These are phyloP conservation scores for Acanthamoeba royreba DNA, from an alignment of 208 protist genomes.

Conservation along the genomic window DNA sequence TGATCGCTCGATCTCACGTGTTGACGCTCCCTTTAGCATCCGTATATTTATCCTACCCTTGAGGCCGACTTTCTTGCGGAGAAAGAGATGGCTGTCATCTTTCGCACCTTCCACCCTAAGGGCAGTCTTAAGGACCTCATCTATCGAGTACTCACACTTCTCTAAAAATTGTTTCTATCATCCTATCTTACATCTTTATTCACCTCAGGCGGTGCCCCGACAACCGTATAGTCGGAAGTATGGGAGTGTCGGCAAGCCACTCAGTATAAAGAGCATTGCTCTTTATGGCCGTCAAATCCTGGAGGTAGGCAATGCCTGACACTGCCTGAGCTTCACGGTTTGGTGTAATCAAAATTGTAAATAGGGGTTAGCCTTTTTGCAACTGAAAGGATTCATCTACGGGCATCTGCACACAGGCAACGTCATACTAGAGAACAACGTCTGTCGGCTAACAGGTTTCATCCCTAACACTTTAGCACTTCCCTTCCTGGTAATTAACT, in stretches of 20 bases:
- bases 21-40: no score
- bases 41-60: slow-evolving; percentile 18
- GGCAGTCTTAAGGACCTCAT: slow-evolving; percentile 18
- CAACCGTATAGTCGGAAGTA: not conserved
- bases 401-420: slow-evolving; percentile 18
- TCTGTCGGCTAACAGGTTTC: not conserved
- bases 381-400: slow-evolving; percentile 5
- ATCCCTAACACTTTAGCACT: no score
- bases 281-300: slow-evolving; percentile 28
- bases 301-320: not conserved
- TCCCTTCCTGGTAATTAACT: no score
- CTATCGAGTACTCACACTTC: not conserved
- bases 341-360: not conserved
- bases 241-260: not conserved
- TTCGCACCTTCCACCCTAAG: not conserved
- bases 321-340: no score
- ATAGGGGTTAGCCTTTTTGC: not conserved
- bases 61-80: not conserved
- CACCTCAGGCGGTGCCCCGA: not conserved
- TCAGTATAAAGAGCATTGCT: not conserved
- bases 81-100: not conserved
- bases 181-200: not conserved
- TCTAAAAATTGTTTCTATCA: not conserved
- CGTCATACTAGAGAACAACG: slow-evolving; percentile 13
- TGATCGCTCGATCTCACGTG: not conserved